Evolutionary conservation across 352 stramenopile species (phyloP).

Genomic region (Thraustotheca clavata): DNA sequence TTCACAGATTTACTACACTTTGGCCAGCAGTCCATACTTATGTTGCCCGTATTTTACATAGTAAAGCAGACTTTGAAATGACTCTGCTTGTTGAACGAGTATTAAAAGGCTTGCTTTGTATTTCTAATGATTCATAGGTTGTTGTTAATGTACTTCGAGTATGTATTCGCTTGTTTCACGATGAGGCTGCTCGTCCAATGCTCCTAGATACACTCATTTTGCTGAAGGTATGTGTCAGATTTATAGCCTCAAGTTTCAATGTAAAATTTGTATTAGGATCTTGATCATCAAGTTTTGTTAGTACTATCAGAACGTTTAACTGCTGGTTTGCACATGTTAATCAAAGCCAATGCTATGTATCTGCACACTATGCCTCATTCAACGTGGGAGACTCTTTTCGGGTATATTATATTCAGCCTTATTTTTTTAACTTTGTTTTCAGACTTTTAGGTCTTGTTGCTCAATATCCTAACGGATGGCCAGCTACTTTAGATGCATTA

Average conservation of each 20-base stretch:
- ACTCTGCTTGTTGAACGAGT: slow-evolving; percentile 72
- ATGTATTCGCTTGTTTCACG: slow-evolving; percentile 80
- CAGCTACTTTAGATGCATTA: slow-evolving; percentile 70
- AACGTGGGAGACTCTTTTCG: slow-evolving; percentile 20
- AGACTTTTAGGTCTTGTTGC: slow-evolving; percentile 58
- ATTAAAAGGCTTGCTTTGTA: background rate
- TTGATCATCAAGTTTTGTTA: slow-evolving; percentile 77
- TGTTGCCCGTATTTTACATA: slow-evolving; percentile 59
- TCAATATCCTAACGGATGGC: slow-evolving; percentile 63
- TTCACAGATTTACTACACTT: slow-evolving; percentile 61
- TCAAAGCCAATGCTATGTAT: slow-evolving; percentile 84
- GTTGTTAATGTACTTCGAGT: slow-evolving; percentile 80
- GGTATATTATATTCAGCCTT: slow-evolving; percentile 32
- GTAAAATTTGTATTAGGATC: slow-evolving; percentile 25
- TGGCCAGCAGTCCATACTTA: slow-evolving; percentile 80
- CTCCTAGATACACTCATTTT: slow-evolving; percentile 72
- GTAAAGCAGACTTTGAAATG: slow-evolving; percentile 61
- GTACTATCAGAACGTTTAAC: slow-evolving; percentile 71
- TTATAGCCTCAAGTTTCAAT: background rate
- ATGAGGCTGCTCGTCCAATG: slow-evolving; percentile 70
- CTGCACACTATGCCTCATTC: slow-evolving; percentile 43
- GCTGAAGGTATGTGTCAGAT: slow-evolving; percentile 25
- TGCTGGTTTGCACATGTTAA: slow-evolving; percentile 69
- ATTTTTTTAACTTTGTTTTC: slow-evolving; percentile 27
- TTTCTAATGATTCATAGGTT: background rate